Conservation (phyloP, 2,329 filamentous ascomycete species). For the Bipolaris victoriae region DNA sequence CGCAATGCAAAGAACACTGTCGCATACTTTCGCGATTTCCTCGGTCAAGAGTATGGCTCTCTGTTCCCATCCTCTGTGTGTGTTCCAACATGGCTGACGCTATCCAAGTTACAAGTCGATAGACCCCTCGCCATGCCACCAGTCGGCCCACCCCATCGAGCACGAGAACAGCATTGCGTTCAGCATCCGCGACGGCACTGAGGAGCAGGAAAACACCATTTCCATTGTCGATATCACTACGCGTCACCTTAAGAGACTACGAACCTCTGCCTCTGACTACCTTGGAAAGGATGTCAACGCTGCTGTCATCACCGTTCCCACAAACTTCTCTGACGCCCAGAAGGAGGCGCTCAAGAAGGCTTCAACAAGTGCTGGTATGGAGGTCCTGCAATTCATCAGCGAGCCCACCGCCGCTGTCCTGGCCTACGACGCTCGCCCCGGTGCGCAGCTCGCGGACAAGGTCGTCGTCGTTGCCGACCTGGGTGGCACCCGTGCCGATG, state of each 20-base stretch:
- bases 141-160: slow-evolving; percentile 87
- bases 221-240: slow-evolving; percentile 81
- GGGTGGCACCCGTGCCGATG: slow-evolving; percentile 89
- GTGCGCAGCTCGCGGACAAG: slow-evolving; percentile 80
- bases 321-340: slow-evolving; percentile 89
- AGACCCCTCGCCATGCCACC: slow-evolving; percentile 93
- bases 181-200: slow-evolving; percentile 75
- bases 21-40: slow-evolving; percentile 93
- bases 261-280: slow-evolving; percentile 85
- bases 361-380: slow-evolving; percentile 79
- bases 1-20: slow-evolving; percentile 93
- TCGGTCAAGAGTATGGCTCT: slow-evolving; percentile 81
- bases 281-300: slow-evolving; percentile 91
- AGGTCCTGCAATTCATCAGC: slow-evolving; percentile 89
- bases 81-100: slow-evolving; percentile 24
- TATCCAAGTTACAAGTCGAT: slow-evolving; percentile 81
- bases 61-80: not conserved
- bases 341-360: slow-evolving; percentile 79
- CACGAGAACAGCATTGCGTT: slow-evolving; percentile 76
- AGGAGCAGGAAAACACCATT: slow-evolving; percentile 65
- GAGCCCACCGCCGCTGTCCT: slow-evolving; percentile 89
- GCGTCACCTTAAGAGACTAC: slow-evolving; percentile 81
- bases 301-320: slow-evolving; percentile 93
- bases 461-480: slow-evolving; percentile 89
- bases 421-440: slow-evolving; percentile 86